These are phyloP conservation scores for Geoglossum cookeanum DNA, from an alignment of 2,329 filamentous ascomycete species.

Conservation along the genomic window DNA sequence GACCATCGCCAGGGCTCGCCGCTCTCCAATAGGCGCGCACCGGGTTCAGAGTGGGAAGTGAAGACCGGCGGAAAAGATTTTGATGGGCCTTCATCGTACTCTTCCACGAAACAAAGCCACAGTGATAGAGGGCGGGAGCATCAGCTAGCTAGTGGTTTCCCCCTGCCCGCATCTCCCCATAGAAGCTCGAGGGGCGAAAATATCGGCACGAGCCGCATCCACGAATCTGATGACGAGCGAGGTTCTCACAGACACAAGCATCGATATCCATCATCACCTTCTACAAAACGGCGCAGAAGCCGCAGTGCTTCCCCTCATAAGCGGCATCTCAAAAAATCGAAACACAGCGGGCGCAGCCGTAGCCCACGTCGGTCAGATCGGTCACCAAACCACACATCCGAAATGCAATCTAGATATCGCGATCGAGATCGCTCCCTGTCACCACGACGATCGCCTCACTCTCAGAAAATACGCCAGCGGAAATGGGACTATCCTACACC, in stretches of 20 bases:
- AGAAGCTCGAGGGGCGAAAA: slow-evolving; percentile 1
- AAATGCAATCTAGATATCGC: slow-evolving; percentile 5
- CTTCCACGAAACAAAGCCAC: background rate
- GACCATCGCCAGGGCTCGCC: background rate
- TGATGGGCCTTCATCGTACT: slow-evolving; percentile 4
- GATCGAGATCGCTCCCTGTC: slow-evolving; percentile 10
- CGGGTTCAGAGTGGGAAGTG: slow-evolving; percentile 8
- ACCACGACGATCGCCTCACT: slow-evolving; percentile 17
- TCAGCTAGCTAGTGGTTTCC: background rate
- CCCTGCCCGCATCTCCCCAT: background rate
- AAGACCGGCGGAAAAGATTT: slow-evolving; percentile 11
- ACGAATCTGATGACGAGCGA: slow-evolving; percentile 2
- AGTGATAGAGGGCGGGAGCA: background rate
- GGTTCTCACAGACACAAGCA: background rate
- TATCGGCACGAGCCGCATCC: background rate
- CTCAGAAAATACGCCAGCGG: slow-evolving; percentile 15
- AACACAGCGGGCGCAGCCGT: slow-evolving; percentile 17
- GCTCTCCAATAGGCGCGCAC: background rate
- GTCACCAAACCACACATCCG: slow-evolving; percentile 16
- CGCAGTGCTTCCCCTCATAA: slow-evolving; percentile 22
- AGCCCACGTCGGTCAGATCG: slow-evolving; percentile 20
- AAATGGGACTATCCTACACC: slow-evolving; percentile 6
- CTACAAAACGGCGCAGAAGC: slow-evolving; percentile 22
- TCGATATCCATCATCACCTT: slow-evolving; percentile 10
- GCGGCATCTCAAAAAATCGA: slow-evolving; percentile 15